Evolutionary conservation across 2,329 filamentous ascomycete genomes (phyloP).

Genomic region (Hymenoscyphus fructigenus): DNA sequence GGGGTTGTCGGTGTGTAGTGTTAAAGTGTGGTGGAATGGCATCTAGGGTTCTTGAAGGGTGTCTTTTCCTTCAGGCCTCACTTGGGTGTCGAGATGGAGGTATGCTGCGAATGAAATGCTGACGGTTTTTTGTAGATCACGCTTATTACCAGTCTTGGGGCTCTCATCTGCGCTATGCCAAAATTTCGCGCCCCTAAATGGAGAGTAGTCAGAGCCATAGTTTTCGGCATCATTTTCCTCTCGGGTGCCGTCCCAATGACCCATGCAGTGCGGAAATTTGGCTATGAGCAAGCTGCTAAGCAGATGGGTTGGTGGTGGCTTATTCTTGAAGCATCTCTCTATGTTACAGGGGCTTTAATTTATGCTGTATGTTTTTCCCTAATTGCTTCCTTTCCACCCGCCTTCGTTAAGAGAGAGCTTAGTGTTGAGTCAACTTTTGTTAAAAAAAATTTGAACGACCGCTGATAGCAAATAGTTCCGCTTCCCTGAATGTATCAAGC

Average conservation of each 20-base stretch:
- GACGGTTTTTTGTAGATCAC: conserved; percentile 15
- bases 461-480: conserved; percentile 42
- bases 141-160: conserved; percentile 12
- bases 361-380: conserved; percentile 40
- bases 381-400: no score
- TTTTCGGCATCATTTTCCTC: conserved; percentile 16
- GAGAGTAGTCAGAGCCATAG: conserved; percentile 10
- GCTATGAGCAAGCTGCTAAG: conserved; percentile 11
- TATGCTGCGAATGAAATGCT: neutral
- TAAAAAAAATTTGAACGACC: no score
- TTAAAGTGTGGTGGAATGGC: neutral
- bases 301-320: conserved; percentile 17
- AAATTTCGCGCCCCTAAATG: conserved; percentile 15
- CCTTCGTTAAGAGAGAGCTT: no score
- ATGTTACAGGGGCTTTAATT: conserved; percentile 37
- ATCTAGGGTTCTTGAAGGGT: neutral
- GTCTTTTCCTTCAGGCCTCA: neutral
- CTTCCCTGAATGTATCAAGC: conserved; percentile 44
- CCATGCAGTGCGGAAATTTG: conserved; percentile 12
- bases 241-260: conserved; percentile 17
- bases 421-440: no score
- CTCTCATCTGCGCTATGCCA: conserved; percentile 13
- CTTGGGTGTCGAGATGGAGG: no score
- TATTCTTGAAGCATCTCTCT: conserved; percentile 15
- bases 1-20: no score